A percentile compares a stretch with the other conserved stretches of the same genome.
phyloP scores from a whole-genome alignment of 345 rosid species.

The Pseudoturritis turrita region DNA sequence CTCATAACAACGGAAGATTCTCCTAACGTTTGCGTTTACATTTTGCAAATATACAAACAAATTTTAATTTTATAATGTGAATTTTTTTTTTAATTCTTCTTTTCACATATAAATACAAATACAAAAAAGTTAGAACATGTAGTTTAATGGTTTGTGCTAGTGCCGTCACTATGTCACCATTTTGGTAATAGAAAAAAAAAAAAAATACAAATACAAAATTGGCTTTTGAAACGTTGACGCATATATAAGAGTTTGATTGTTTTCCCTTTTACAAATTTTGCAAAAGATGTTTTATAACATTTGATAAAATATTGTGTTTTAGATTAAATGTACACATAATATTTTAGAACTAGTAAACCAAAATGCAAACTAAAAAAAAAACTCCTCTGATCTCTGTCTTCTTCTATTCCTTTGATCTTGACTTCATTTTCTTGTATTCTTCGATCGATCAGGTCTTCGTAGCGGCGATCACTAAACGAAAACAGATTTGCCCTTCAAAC shows the following conservation, averaged over 20 bases:
- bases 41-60: not conserved
- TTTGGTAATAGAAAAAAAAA: too few species aligned
- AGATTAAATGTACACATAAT: too few species aligned
- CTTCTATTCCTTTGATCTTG: not conserved
- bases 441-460: constrained; percentile 55
- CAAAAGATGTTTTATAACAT: too few species aligned
- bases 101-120: not conserved
- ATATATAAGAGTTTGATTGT: not conserved
- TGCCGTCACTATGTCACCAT: too few species aligned
- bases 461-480: constrained; percentile 72
- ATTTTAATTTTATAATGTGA: not conserved
- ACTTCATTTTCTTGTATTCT: not conserved
- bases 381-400: too few species aligned
- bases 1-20: not conserved
- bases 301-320: not conserved
- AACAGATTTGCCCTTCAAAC: constrained; percentile 65
- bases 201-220: not conserved
- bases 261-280: too few species aligned
- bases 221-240: not conserved
- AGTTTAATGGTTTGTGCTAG: too few species aligned
- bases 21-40: not conserved
- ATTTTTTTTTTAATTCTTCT: not conserved
- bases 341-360: too few species aligned
- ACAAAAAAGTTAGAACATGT: too few species aligned
- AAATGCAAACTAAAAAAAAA: too few species aligned